These are phyloP conservation scores for Persicaria tinctoria DNA, from an alignment of 148 eudicot species.

Conservation along the genomic window DNA sequence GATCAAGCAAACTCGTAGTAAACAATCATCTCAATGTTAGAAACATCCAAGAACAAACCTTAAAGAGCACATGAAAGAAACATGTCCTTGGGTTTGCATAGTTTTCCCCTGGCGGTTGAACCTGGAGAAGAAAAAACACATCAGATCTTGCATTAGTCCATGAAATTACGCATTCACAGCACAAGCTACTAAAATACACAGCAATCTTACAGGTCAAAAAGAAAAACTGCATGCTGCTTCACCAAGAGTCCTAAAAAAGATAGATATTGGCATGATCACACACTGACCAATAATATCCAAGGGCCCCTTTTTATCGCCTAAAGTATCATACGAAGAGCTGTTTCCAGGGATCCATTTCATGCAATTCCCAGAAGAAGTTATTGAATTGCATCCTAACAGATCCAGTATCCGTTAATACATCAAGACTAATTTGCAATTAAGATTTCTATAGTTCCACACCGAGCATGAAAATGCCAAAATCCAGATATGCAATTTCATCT, in stretches of 20 bases:
- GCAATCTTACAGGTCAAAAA: too few relatives aligned
- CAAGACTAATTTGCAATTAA: neutral
- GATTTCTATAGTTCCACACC: neutral
- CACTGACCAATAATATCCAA: conserved; percentile 1
- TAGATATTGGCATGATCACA: neutral
- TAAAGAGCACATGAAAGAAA: conserved; percentile 88
- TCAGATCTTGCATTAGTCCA: neutral
- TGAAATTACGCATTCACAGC: neutral
- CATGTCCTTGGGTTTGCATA: conserved; percentile 85
- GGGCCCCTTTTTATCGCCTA: neutral
- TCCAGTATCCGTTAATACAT: neutral
- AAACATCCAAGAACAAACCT: conserved; percentile 34
- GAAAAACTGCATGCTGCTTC: neutral
- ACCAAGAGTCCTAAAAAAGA: neutral
- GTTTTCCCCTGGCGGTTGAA: conserved; percentile 60
- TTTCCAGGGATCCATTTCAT: conserved; percentile 5
- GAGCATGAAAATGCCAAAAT: neutral
- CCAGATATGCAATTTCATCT: conserved; percentile 1
- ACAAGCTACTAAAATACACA: neutral
- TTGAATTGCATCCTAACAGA: neutral
- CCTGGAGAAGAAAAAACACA: neutral
- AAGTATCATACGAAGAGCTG: neutral
- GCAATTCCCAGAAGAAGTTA: neutral
- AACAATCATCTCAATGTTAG: neutral
- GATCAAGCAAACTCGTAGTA: neutral